Evolutionary conservation across 2,329 filamentous ascomycete genomes (phyloP).

Genomic region (Plectosphaerella plurivora): DNA sequence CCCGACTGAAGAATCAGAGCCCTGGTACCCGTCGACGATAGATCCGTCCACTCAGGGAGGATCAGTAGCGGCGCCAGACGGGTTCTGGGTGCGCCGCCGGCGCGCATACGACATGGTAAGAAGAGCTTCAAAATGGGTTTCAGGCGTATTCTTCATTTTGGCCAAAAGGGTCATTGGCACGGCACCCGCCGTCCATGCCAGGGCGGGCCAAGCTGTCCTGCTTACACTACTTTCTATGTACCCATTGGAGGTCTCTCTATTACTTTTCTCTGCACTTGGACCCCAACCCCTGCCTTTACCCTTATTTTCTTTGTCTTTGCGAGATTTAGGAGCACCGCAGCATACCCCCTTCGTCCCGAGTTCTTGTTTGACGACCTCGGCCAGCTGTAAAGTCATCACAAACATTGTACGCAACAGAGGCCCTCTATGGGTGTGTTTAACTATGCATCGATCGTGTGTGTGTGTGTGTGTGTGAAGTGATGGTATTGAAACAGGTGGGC

Average conservation of each 20-base stretch:
- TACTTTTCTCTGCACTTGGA: conserved; percentile 6
- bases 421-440: no score
- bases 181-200: not conserved
- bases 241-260: not conserved
- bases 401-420: not conserved
- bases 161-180: not conserved
- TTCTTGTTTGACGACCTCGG: conserved; percentile 14
- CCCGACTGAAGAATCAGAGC: conserved; percentile 54
- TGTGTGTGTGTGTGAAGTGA: no score
- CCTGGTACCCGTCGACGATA: conserved; percentile 30
- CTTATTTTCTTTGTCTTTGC: conserved; percentile 8
- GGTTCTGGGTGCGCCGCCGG: no score
- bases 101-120: not conserved
- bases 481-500: no score
- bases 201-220: not conserved
- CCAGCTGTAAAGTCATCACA: conserved; percentile 6
- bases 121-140: not conserved
- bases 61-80: not conserved
- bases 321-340: conserved; percentile 23
- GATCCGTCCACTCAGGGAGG: conserved; percentile 5
- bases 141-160: not conserved
- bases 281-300: not conserved
- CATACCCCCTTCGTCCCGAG: conserved; percentile 25
- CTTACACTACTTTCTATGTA: not conserved
- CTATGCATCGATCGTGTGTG: no score